These are phyloP conservation scores for Candida freyschussii DNA, from an alignment of 1,139 yeast genomes.

Conservation along the genomic window DNA sequence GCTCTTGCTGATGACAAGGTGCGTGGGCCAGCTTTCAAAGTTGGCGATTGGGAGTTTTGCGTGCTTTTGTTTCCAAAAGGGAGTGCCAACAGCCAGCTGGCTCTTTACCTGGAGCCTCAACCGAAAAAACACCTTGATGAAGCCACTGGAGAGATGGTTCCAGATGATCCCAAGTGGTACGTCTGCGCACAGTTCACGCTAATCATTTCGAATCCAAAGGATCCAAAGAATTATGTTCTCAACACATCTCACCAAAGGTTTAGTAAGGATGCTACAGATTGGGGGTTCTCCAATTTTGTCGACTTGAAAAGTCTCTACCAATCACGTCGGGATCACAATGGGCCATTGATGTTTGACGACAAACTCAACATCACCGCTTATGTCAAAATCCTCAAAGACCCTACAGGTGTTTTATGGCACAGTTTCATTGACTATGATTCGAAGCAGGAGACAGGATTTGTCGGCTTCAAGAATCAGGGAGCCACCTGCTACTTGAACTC, in stretches of 20 bases:
- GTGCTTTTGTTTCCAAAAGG: constrained; percentile 76
- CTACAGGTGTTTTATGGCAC: constrained; percentile 94
- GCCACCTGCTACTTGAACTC: constrained; percentile 97
- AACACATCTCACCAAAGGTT: constrained; percentile 80
- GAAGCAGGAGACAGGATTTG: constrained; percentile 80
- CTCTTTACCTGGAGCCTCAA: constrained; percentile 55
- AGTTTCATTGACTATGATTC: constrained; percentile 83
- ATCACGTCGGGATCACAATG: constrained; percentile 24
- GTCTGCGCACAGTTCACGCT: constrained; percentile 90
- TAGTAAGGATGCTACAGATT: constrained; percentile 71
- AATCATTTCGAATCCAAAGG: constrained; percentile 76
- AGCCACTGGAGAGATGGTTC: constrained; percentile 31
- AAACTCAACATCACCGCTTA: constrained; percentile 69
- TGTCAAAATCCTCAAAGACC: constrained; percentile 75
- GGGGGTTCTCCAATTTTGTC: constrained; percentile 88
- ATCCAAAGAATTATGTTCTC: constrained; percentile 56
- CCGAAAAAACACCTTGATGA: constrained; percentile 26
- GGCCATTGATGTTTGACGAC: constrained; percentile 49
- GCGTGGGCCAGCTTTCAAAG: constrained; percentile 47
- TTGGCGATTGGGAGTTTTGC: constrained; percentile 74
- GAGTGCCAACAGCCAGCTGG: constrained; percentile 46
- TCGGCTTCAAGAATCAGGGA: constrained; percentile 93
- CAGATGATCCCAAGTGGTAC: constrained; percentile 56
- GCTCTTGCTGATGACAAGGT: constrained; percentile 42
- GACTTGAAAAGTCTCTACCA: constrained; percentile 49